Base-by-base conservation (phyloP, 768 basidiomycete genomes). In the Psilocybe sp. region DNA sequence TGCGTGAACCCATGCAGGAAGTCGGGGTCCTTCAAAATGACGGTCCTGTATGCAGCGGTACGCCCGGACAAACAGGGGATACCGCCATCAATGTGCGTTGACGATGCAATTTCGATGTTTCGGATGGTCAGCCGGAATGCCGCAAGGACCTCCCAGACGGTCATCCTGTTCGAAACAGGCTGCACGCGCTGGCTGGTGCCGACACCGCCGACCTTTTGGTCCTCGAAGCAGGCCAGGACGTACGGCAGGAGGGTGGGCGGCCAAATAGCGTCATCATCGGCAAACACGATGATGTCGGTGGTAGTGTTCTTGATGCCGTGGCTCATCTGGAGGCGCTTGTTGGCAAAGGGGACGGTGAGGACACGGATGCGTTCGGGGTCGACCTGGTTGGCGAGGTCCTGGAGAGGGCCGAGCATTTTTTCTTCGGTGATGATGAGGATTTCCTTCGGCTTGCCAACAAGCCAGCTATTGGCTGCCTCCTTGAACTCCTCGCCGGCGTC, bases 261-360 rank as follows among this genome's bases (percentile, higher is more conserved):
- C 93, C 93, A 97, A 61, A 97, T 93, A 37, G 93, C 92, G 65
- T 97, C 92, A 61, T 97, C 93, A 63, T 95, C 93, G 7, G 92
- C 92, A 60, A 96, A 96, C 20, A 95, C 87, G 66, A 94, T 92
- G 69, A 96, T 93, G 63, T 93, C 92, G 4, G 93, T 94, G 0
- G 87, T 85, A 18, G 88, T 87, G 64, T 92, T 86, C 67, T 86
- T 86, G 66, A 96, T 95, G 8, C 92, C 94, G 58, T 95, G 90
- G 55, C 82, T 79, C 94, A 96, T 96, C 70, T 96, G 92, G 32
- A 94, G 74, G 16, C 93, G 86, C 67, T 95, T 95, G 73, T 95
- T 95, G 56, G 94, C 92, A 61, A 87, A 94, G 3, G 92, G 92
- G 12, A 94, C 91, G 15, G 91, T 94, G 52, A 93, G 76, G 20